Base-by-base conservation (phyloP, 2,329 filamentous ascomycete species). In the Diaporthe longicolla region DNA sequence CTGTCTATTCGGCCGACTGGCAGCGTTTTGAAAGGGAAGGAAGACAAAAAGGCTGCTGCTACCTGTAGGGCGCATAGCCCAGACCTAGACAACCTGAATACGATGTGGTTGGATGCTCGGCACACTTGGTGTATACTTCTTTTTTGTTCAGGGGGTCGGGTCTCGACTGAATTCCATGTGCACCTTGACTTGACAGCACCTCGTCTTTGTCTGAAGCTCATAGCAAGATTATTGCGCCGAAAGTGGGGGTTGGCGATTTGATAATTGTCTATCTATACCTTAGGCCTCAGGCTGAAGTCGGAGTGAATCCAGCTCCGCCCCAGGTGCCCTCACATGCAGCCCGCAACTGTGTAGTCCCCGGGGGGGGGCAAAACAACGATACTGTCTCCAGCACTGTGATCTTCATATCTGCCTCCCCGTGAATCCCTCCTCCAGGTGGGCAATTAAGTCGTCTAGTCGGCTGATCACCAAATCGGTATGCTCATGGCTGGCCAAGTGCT, bases 401-500 rank as follows among this genome's bases (percentile, higher is more conserved):
- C 26, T 13, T 73, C 57, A 70, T 11, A 81, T 77, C 43, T 82
- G 78, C 59, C 83, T 81, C 6, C 92, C 92, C 69, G 89, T 86
- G 79, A 96, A 96, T 0, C 95, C 95, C 1, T 88, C 83, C 76
- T 97, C 94, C 35, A 98, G 84, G 10, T 97, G 87, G 13, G 85
- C 87, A 70, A 97, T 90, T 77, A 98, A 82, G 75, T 97, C 94
- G 80, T 97, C 94, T 75, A 97, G 82, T 50, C 89, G 87, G 76
- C 84, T 82, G 69, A 98, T 92, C 15, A 91, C 92, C 59, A 96
- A 79, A 82, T 97, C 94, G 0, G 94, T 97, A 81, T 95, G 90
- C 76, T 91, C 89, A 80, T 97, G 93, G 32, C 89, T 86, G 10
- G 87, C 90, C 73, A 98, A 81, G 77, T 93, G 88, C 72, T 82